Evolutionary conservation across 2,329 filamentous ascomycete species (phyloP), one percentile per base, ranked within the genome.

Genomic region (Aspergillus felis): DNA sequence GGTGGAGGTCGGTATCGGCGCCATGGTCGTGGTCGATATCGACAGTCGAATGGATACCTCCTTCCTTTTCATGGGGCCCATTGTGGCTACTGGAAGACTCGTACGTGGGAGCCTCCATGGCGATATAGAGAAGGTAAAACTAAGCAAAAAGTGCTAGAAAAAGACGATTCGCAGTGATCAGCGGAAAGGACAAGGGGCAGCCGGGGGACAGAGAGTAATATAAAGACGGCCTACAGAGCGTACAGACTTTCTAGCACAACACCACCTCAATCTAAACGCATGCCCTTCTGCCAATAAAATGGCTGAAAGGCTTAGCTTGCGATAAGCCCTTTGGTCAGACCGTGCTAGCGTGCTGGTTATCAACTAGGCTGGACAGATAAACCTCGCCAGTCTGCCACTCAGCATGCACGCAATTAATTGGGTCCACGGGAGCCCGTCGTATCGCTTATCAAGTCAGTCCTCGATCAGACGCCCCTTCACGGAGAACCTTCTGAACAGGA

Each of bases 1-100:
- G 72, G 46, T 72, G 69, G 20, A 80, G 69, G 54, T 77, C 65
- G 4, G 66, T 63, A 9, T 67, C 66, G 9, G 66, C 64, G 25
- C 66, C 66, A 62, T 69, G 56, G 50, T 68, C 66, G 41, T 69
- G 57, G 51, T 67, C 66, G 41, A 41, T 22, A 4, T 46, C 35
- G 24, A 49, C 7, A 38, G 32, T 38, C 14, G 29, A 32, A 32
- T 17, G 32, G 14, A 38, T 38, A 5, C 3, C 32, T 38, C 32
- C 32, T 38, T 38, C 14, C 32, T 38, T 38, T 7, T 38, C 32
- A 17, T 7, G 14, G 6, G 5, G 14, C 14, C 32, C 6, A 7
- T 38, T 38, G 5, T 5, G 6, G 14, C 14, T 38, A 38, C 32
- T 17, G 2, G 14, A n/a, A 38, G 32, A 17, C 32, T 38, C 32